phyloP scores from a whole-genome alignment of 2,329 filamentous ascomycete genomes.

The Neonectria faginata region DNA sequence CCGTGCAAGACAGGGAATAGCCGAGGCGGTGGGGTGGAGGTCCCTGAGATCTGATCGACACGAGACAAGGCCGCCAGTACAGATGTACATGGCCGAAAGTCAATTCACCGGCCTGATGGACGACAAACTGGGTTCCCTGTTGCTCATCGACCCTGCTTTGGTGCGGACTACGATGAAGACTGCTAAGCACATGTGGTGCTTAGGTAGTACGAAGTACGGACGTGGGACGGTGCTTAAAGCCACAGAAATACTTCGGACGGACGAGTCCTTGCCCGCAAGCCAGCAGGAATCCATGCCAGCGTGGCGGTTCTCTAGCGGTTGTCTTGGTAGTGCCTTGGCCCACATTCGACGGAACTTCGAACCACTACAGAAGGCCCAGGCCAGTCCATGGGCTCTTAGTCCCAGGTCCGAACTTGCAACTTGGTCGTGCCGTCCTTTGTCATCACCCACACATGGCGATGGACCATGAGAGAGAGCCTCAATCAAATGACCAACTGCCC shows the following conservation, averaged over 20 bases:
- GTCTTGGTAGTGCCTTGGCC: constrained; percentile 26
- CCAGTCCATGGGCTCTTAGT: constrained; percentile 35
- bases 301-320: constrained; percentile 37
- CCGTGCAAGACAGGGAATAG: constrained; percentile 37
- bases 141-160: constrained; percentile 7
- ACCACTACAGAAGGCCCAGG: constrained; percentile 39
- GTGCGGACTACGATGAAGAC: background rate
- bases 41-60: constrained; percentile 49
- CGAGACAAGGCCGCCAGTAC: constrained; percentile 37
- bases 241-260: background rate
- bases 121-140: constrained; percentile 13
- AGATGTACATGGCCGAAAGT: constrained; percentile 40
- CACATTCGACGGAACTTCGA: constrained; percentile 34
- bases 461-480: constrained; percentile 9
- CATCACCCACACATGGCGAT: constrained; percentile 11
- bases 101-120: constrained; percentile 37
- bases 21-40: constrained; percentile 43
- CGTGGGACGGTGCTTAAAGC: background rate
- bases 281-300: constrained; percentile 15
- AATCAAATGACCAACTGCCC: constrained; percentile 4
- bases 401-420: constrained; percentile 21
- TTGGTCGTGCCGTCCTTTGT: constrained; percentile 11
- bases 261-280: background rate
- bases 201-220: too few species aligned
- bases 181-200: too few species aligned